Base-by-base conservation (phyloP, 1,284 basidiomycete genomes). In the Papiliotrema flavescens region DNA sequence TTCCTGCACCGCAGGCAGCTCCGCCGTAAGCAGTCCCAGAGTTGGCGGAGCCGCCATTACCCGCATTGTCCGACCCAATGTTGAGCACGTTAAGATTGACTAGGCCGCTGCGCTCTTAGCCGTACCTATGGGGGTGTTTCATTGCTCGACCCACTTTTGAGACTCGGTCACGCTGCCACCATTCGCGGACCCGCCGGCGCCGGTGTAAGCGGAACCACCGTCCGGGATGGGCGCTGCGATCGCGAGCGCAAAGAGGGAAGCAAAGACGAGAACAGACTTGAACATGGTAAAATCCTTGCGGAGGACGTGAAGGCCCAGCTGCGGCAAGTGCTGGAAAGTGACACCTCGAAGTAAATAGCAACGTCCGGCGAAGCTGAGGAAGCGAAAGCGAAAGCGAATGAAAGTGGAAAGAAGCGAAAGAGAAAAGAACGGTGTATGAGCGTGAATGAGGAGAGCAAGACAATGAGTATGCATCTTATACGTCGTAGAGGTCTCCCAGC, bases 1-100 rank as follows among this genome's bases (percentile, higher is more conserved):
- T 35, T 26, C 43, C 50, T 20, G 40, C 39, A 22, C 58, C 53
- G 22, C 62, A 54, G 15, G 56, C 53, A 3, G 36, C 19, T 5
- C 68, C 68, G 34, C 63, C 68, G 26, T 63, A 26, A 2, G 68
- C 63, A 15, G 46, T 56, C 14, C 69, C 69, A 41, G 67, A 69
- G 46, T 59, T 61, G 48, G 65, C 65, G 17, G 44, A 42, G 20
- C 69, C 69, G n/a, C 65, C 69, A 24, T 57, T 47, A 2, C 69
- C 69, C 15, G 67, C 65, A 41, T 71, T 71, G 45, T 57, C 59
- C 2, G 64, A 65, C 23, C 56, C 61, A 47, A 67, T 53, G 54
- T 71, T 71, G 32, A 70, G 61, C 28, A 63, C 55, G 51, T 70
- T 57, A 34, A 69, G 64, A 49, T 67, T 66, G 41, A 64, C 43